Conservation (phyloP, 2,329 filamentous ascomycete genomes). For the Huntiella omanensis region DNA sequence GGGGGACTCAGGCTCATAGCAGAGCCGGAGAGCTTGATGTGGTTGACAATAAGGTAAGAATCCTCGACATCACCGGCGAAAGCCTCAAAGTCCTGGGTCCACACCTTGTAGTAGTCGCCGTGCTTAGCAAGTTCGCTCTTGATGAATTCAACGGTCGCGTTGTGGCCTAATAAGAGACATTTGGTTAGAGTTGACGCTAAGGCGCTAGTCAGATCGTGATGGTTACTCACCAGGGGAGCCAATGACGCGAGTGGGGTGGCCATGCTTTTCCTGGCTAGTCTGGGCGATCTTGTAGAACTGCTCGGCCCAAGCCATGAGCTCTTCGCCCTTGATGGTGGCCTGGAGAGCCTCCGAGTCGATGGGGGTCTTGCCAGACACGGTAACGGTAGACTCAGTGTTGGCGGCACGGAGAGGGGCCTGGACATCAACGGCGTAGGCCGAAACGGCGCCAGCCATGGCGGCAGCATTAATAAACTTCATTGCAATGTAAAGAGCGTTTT, state of each 20-base stretch:
- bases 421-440: slow-evolving; percentile 5
- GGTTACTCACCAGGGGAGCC: slow-evolving; percentile 36
- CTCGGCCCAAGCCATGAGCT: slow-evolving; percentile 39
- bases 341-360: slow-evolving; percentile 38
- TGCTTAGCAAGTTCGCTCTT: slow-evolving; percentile 33
- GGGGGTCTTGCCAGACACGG: slow-evolving; percentile 19
- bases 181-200: neutral
- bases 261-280: slow-evolving; percentile 38
- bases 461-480: slow-evolving; percentile 9
- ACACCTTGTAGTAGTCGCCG: slow-evolving; percentile 41
- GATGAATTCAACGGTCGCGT: slow-evolving; percentile 46
- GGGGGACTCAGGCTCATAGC: slow-evolving; percentile 51
- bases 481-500: neutral
- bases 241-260: slow-evolving; percentile 52
- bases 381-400: slow-evolving; percentile 4
- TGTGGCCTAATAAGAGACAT: slow-evolving; percentile 29
- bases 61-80: slow-evolving; percentile 41
- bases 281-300: slow-evolving; percentile 44
- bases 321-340: slow-evolving; percentile 32
- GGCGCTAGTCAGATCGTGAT: neutral
- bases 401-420: slow-evolving; percentile 6
- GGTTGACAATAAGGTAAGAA: slow-evolving; percentile 34
- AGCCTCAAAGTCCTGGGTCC: slow-evolving; percentile 45
- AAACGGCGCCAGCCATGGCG: slow-evolving; percentile 9
- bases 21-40: slow-evolving; percentile 30